Base-by-base conservation (phyloP, 257 asterid genomes). In the Fraxinus pennsylvanica region DNA sequence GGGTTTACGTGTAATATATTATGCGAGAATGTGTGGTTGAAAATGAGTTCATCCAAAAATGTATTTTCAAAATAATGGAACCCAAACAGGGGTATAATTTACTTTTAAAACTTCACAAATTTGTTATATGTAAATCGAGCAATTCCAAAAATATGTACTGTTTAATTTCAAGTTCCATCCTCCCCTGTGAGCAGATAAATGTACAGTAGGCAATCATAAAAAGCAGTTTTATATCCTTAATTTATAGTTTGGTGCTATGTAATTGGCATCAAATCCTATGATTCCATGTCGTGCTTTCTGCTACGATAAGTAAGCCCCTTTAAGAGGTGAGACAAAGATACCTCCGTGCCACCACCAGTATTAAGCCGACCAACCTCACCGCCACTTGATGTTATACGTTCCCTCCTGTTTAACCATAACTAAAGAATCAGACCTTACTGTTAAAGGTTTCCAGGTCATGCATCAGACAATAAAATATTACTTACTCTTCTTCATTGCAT, bases 301-400 rank as follows among this genome's bases (percentile, higher is more conserved):
- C 35, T 17, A 32, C 39, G 43, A 41, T 4, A 39, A 21, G 36
- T 36, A 63, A 52, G 76, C 45, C 59, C 54, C 38, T 19, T 71
- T 41, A 13, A 57, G 45, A 59, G 33, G 71, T 5, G 66, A 81
- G 70, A 71, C 57, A 76, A 78, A 79, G 79, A 17, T 86, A 92
- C 99, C 97, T 92, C 97, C 41, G 97, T 96, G 79, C 99, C 99
- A 78, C 97, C 97, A 77, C 99, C 99, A 15, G 99, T 89, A 82
- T 93, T 96, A 81, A 96, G 97, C 79, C 99, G 92, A 45, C 97
- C 98, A 57, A 96, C 98, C 87, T 96, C 97, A 74, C 98, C 98
- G 33, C 99, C 99, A 81, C 98, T 86, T 32, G 97, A 82, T 43
- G 91, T 92, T 79, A 96, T 96, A 38, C 99, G 91, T 71, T 92